Evolutionary conservation across 2,329 filamentous ascomycete species (phyloP), one percentile per base, ranked within the genome.

Genomic region (Botrytis sinoallii): DNA sequence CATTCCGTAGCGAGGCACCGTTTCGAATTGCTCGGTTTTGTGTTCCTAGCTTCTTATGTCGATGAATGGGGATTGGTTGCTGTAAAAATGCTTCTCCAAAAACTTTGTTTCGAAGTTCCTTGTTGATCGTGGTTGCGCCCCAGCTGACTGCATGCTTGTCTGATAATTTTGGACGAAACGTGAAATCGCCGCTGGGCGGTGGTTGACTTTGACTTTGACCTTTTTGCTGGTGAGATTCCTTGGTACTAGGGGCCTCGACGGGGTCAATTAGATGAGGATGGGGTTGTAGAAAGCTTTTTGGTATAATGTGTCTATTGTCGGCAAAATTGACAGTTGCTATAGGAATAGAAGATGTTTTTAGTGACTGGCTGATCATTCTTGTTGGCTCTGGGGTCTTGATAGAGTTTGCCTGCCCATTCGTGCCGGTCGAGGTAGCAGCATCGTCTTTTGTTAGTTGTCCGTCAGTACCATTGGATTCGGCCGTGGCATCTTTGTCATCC

Each of bases 221-320:
- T 76, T 76, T 72, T 64, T 82, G 82, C n/a, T 80, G 78, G 72
- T 74, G 73, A 57, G 72, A 72, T 55, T 60, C 76, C 32, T 80
- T 77, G 68, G 76, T 79, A 35, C 75, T 76, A 8, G 79, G 75
- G 48, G 77, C 73, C 72, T 77, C 48, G 32, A 77, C 75, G n/a
- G 73, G 67, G 44, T 78, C 77, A 61, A 74, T 67, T 82, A 83
- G 48, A 81, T 86, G 46, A 40, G 90, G 86, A 29, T 91, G 86
- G 71, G 90, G 89, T 44, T 80, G 78, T 68, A 98, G 91, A 42
- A 98, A 86, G 79, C 93, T 93, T 64, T 93, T 90, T 1, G 95
- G 95, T 60, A 98, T 90, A 74, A 98, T 97, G 80, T 98, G 95
- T 76, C 92, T 90, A 81, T 98, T 98, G 81, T 98, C 95, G 79